phyloP scores from a whole-genome alignment of 1,284 basidiomycete species.

The Ceratobasidium sp. region DNA sequence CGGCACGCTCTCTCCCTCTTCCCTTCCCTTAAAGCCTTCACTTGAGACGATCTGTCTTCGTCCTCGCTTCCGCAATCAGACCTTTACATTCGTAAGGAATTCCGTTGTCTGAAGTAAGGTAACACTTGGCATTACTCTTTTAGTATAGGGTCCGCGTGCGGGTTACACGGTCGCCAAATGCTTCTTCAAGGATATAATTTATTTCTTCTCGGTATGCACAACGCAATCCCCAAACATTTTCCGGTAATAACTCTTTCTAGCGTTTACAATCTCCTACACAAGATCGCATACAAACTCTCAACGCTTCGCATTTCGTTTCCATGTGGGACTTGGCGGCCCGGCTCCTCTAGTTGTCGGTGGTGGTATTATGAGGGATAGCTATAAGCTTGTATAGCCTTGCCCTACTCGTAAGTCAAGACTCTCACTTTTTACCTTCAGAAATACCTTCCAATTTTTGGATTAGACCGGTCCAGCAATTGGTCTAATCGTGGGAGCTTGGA shows the following conservation, averaged over 20 bases:
- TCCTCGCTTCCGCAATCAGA: no score
- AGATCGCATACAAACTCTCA: conserved; percentile 58
- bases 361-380: conserved; percentile 56
- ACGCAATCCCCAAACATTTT: background rate
- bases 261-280: conserved; percentile 61
- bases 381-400: conserved; percentile 47
- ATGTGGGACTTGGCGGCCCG: conserved; percentile 59
- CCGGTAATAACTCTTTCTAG: conserved; percentile 45
- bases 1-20: background rate
- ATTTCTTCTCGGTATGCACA: conserved; percentile 47
- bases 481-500: conserved; percentile 46
- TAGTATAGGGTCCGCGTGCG: conserved; percentile 47
- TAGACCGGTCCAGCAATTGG: conserved; percentile 46
- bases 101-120: no score
- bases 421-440: background rate
- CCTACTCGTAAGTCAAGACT: conserved; percentile 18
- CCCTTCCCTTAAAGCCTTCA: background rate
- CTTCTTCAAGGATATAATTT: conserved; percentile 49
- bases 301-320: conserved; percentile 58
- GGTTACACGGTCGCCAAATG: conserved; percentile 46
- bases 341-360: conserved; percentile 58
- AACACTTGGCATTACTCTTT: no score
- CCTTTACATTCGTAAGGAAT: no score
- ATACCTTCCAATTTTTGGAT: background rate
- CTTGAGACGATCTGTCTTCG: no score